These are phyloP conservation scores for Tephrocybe rancida DNA, from an alignment of 768 basidiomycete species.

Conservation along the genomic window DNA sequence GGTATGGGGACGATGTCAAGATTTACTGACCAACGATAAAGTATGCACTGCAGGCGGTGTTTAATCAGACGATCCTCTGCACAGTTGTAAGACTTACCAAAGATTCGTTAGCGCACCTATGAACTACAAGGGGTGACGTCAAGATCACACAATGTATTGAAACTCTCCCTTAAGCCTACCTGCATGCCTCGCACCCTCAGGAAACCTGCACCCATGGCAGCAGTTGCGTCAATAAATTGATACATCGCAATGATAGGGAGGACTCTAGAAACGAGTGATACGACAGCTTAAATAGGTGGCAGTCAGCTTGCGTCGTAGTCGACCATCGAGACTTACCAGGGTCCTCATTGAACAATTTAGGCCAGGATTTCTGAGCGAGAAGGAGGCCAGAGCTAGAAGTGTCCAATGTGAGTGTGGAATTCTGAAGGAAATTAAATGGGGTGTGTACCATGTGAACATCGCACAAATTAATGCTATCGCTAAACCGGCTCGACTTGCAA, in stretches of 20 bases:
- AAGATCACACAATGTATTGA: background rate
- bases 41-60: background rate
- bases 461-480: slow-evolving; percentile 35
- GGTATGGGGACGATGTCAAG: background rate
- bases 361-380: slow-evolving; percentile 65
- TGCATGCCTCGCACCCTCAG: slow-evolving; percentile 83
- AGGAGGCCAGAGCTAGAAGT: slow-evolving; percentile 19
- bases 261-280: slow-evolving; percentile 62
- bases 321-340: slow-evolving; percentile 39
- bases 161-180: slow-evolving; percentile 23
- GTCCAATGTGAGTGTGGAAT: background rate
- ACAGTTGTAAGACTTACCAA: slow-evolving; percentile 36
- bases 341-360: slow-evolving; percentile 70
- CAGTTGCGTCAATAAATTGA: slow-evolving; percentile 81
- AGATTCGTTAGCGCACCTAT: slow-evolving; percentile 78
- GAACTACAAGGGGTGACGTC: slow-evolving; percentile 36
- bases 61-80: background rate
- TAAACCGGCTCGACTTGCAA: slow-evolving; percentile 52
- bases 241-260: slow-evolving; percentile 75
- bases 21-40: background rate
- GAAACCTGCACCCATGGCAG: slow-evolving; percentile 70
- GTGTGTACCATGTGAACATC: background rate
- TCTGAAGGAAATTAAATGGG: too few relatives aligned
- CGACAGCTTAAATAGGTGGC: slow-evolving; percentile 41
- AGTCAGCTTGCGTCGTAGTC: background rate